These are phyloP conservation scores for Paraconiothyrium brasiliense DNA, from an alignment of 2,329 filamentous ascomycete species.

Conservation along the genomic window DNA sequence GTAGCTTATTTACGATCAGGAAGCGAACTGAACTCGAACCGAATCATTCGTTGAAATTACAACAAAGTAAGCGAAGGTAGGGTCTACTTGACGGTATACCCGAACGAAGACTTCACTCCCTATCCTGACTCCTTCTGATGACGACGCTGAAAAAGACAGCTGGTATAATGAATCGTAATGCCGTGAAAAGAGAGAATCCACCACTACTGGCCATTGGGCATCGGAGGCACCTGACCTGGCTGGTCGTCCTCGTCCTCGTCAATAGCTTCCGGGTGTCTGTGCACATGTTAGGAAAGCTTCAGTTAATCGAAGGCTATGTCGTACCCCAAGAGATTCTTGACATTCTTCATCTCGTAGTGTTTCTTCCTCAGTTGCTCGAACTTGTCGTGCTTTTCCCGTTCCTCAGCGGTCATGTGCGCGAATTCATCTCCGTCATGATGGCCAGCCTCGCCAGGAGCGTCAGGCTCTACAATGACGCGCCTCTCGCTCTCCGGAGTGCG, in stretches of 20 bases:
- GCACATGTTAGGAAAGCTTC: conserved; percentile 18
- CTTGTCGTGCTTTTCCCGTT: conserved; percentile 86
- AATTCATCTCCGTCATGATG: conserved; percentile 67
- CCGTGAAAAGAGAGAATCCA: background rate
- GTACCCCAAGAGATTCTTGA: conserved; percentile 84
- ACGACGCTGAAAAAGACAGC: conserved; percentile 1
- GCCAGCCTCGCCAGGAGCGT: conserved; percentile 51
- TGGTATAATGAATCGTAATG: conserved; percentile 7
- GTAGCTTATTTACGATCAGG: background rate
- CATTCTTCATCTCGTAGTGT: conserved; percentile 98
- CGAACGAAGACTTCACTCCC: background rate
- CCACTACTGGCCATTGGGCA: conserved; percentile 35
- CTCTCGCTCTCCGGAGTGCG: conserved; percentile 66
- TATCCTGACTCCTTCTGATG: conserved; percentile 4
- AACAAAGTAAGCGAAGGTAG: background rate
- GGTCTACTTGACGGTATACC: background rate
- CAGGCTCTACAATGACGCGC: conserved; percentile 79
- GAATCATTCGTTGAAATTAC: background rate
- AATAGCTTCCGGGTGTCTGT: conserved; percentile 34
- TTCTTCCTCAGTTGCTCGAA: conserved; percentile 94
- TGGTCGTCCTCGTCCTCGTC: conserved; percentile 36
- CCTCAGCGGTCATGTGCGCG: conserved; percentile 67
- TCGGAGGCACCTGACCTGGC: conserved; percentile 19
- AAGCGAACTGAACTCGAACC: background rate
- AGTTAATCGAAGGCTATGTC: conserved; percentile 14